These are phyloP conservation scores for Ligustrum vulgare DNA, from an alignment of 257 asterid species.

Conservation along the genomic window DNA sequence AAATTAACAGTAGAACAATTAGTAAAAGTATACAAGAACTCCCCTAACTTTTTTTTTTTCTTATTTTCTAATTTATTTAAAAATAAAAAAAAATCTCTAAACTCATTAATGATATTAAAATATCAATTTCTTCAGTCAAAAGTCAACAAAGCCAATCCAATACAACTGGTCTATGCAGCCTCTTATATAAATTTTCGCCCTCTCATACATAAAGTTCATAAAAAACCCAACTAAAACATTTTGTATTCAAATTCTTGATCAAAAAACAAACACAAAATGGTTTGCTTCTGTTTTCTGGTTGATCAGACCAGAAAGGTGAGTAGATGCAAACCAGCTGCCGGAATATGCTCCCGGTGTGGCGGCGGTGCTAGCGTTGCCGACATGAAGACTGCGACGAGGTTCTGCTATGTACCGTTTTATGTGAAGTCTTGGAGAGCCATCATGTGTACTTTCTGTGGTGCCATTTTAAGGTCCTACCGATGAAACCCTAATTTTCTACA, in stretches of 20 bases:
- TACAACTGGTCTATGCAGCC: not conserved
- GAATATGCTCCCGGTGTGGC: constrained; percentile 86
- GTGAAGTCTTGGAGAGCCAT: constrained; percentile 87
- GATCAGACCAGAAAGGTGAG: constrained; percentile 82
- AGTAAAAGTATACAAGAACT: too few species aligned
- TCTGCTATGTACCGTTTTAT: constrained; percentile 84
- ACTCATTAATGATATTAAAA: too few species aligned
- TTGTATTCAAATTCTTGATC: not conserved
- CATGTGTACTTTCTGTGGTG: constrained; percentile 90
- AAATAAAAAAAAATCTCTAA: too few species aligned
- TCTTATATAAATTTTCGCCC: not conserved
- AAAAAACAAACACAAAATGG: constrained; percentile 43
- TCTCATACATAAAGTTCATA: not conserved
- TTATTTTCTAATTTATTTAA: too few species aligned
- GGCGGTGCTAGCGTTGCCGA: constrained; percentile 96
- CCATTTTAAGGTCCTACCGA: constrained; percentile 71
- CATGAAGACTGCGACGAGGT: constrained; percentile 91
- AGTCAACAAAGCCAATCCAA: not conserved
- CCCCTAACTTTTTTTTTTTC: too few species aligned
- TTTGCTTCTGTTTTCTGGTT: constrained; percentile 82
- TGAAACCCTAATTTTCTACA: constrained; percentile 22
- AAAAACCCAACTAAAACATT: not conserved
- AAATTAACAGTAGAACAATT: too few species aligned
- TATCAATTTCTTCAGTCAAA: not conserved
- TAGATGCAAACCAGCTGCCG: constrained; percentile 86